Conservation (phyloP, 1,284 basidiomycete genomes). For the Acaromyces ingoldii region DNA sequence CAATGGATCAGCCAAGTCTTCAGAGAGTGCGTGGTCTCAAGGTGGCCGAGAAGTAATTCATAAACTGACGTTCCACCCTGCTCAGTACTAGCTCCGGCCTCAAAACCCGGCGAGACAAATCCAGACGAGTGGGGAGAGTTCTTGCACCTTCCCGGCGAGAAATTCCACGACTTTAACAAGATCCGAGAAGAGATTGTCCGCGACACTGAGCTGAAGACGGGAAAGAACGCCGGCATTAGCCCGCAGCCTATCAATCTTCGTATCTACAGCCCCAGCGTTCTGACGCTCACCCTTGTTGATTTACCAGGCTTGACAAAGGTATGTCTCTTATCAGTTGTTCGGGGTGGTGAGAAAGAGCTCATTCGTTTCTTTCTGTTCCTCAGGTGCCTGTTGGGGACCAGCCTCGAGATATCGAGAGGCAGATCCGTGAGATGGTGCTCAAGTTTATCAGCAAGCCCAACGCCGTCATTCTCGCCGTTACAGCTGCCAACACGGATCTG, state of each 20-base stretch:
- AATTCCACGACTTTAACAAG: conserved; percentile 95
- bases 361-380: not conserved
- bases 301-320: conserved; percentile 89
- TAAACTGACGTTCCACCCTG: too few relatives aligned
- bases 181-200: conserved; percentile 92
- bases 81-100: too few relatives aligned
- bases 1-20: not conserved
- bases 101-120: conserved; percentile 61
- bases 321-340: too few relatives aligned
- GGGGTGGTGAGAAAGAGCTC: too few relatives aligned
- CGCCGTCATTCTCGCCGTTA: conserved; percentile 81
- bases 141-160: conserved; percentile 80
- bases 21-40: not conserved
- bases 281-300: conserved; percentile 94
- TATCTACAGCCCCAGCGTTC: conserved; percentile 91
- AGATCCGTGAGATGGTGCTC: conserved; percentile 92
- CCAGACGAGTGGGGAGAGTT: conserved; percentile 99
- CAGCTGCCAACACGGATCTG: conserved; percentile 91
- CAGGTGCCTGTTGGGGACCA: conserved; percentile 90
- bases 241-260: conserved; percentile 93
- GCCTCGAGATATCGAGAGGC: conserved; percentile 93
- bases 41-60: not conserved
- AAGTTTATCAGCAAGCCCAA: conserved; percentile 91
- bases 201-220: conserved; percentile 96
- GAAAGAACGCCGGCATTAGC: conserved; percentile 79